Base-by-base conservation (phyloP, 495 filamentous ascomycete genomes). In the Trichoderma parareesei region DNA sequence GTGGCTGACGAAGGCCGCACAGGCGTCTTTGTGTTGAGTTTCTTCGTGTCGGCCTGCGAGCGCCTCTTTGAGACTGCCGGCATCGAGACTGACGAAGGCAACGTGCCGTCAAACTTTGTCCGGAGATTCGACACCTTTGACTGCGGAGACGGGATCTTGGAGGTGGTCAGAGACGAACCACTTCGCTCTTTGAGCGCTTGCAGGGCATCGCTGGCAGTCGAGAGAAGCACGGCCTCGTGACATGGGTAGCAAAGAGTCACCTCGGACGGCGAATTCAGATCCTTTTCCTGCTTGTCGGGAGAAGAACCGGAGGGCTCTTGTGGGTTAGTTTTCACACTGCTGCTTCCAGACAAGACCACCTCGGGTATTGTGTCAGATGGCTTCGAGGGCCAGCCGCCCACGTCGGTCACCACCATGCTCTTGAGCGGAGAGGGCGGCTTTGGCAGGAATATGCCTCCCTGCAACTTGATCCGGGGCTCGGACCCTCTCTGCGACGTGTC, bases 51-150 rank as follows among this genome's bases (percentile, higher is more conserved):
- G 35, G 20, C 16, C 11, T 27, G 53, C 37, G 10, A 27, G 53
- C 37, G 53, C 53, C 53, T 57, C 53, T 33, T 57, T 27, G 35
- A 57, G 53, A 57, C 9, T 35, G 53, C 35, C 27, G 53, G 53
- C 53, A 57, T 57, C 27, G 53, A 57, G 27, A 57, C 27, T 57
- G 53, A 57, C 33, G 53, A 57, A 37, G 53, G 53, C 20, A 57
- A 13, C 20, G 53, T 9, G 53, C 53, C 37, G 20, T 57, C 53
- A 10, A 57, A 57, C 33, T 37, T 57, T 14, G 11, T 35, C 11
- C 53, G 53, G 18, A 57, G 53, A 27, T n/a, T 57, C 10, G 53
- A 57, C 5, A 57, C 53, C 16, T 57, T 57, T 37, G 53, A 57
- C 33, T 57, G 20, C 3, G 35, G 53, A 57, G 53, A 57, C 11